Conservation (phyloP, 1,139 yeast species). For the Geotrichum restrictum region DNA sequence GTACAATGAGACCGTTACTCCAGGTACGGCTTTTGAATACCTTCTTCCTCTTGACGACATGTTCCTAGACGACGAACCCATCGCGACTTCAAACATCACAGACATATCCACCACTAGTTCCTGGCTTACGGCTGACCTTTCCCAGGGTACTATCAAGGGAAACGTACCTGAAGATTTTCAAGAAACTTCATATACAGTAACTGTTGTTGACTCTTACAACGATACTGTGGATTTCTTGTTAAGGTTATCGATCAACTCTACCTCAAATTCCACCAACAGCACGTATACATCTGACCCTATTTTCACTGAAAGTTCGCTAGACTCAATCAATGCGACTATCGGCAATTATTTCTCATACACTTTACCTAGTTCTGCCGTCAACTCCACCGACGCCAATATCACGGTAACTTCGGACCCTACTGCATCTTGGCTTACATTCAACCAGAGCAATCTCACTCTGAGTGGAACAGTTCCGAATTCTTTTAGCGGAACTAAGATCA, state of each 20-base stretch:
- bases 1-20: conserved; percentile 58
- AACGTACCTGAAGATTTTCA: conserved; percentile 52
- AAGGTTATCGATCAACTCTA: conserved; percentile 32
- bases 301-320: conserved; percentile 23
- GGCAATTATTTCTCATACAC: conserved; percentile 53
- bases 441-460: conserved; percentile 13
- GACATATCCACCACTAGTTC: conserved; percentile 47
- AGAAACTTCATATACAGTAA: conserved; percentile 44
- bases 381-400: conserved; percentile 32
- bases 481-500: conserved; percentile 14
- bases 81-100: conserved; percentile 53
- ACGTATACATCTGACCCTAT: conserved; percentile 15
- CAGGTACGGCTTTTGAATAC: conserved; percentile 51
- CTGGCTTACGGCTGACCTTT: conserved; percentile 53
- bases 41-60: conserved; percentile 59
- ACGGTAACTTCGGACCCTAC: conserved; percentile 2
- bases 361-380: conserved; percentile 45
- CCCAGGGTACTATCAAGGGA: conserved; percentile 44
- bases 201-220: conserved; percentile 58
- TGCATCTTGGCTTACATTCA: conserved; percentile 17
- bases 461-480: conserved; percentile 17
- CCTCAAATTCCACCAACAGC: conserved; percentile 13
- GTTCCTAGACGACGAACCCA: conserved; percentile 54
- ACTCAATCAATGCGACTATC: conserved; percentile 60
- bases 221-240: conserved; percentile 61